Base-by-base conservation (phyloP, 805 yeast genomes). In the Kregervanrija pseudodelftensis region DNA sequence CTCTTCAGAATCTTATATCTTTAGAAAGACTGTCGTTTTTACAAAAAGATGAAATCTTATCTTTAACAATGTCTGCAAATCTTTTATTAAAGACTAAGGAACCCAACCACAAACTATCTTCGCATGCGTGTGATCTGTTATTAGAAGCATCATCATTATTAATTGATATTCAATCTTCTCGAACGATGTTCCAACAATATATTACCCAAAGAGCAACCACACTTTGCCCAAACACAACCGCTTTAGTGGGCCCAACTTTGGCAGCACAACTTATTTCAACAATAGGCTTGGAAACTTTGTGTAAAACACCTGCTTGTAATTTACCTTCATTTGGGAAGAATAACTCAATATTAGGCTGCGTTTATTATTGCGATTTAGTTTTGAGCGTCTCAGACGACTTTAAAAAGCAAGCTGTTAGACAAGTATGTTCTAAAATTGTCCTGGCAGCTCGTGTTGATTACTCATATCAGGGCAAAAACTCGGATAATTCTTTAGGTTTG, bases 361-460 rank as follows among this genome's bases (percentile, higher is more conserved):
- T 89, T 3, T 85, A 74, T 59, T 65, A 77, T 47, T 68, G 79
- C 36, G 84, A 77, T 1, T 44, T 85, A 15, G 74, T 85, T 2
- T 82, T 76, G 46, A 63, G 66, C 5, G 77, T 79, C 31, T 80
- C 88, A 0, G 73, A 74, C 3, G 82, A 77, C 33, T 61, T 74
- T 16, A 70, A 80, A 41, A 77, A 75, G 44, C 85, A 84, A 53
- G 91, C 89, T 8, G 69, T 87, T 68, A 67, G 96, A 45, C 81
- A 88, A 51, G 65, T 86, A 0, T 76, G 95, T 36, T 95, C 84
- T 0, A 91, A 90, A 57, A 67, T 87, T 1, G 72, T 85, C 0
- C 65, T 93, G 7, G 93, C 96, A 0, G 88, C 97, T 0, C 69
- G 98, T 48, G 70, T 91, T 4, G 99, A 91, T 57, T 50, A 36